Conservation (phyloP, 164 flowering plant genomes). For the Magnolia officinalis region DNA sequence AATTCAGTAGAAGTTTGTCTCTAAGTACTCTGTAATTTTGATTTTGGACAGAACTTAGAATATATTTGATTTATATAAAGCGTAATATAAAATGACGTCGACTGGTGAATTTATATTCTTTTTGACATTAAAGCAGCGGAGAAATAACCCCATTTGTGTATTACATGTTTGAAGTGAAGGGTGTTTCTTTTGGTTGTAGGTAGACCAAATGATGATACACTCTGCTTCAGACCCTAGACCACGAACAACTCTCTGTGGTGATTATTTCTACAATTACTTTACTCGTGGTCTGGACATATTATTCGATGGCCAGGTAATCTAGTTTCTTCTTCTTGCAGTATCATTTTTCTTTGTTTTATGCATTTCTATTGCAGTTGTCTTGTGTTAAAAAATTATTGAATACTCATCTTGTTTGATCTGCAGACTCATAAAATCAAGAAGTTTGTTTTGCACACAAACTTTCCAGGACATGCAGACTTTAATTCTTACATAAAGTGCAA, state of each 20-base stretch:
- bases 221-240: slow-evolving; percentile 95
- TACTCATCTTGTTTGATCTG: slow-evolving; percentile 21
- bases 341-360: not conserved
- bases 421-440: slow-evolving; percentile 95
- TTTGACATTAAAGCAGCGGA: not conserved
- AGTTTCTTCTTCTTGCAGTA: not conserved
- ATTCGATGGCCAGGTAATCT: slow-evolving; percentile 90
- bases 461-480: slow-evolving; percentile 96
- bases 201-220: slow-evolving; percentile 98
- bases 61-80: too few species aligned
- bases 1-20: too few species aligned
- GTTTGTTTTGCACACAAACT: slow-evolving; percentile 94
- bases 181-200: slow-evolving; percentile 40
- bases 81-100: too few species aligned
- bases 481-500: slow-evolving; percentile 96
- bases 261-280: slow-evolving; percentile 92
- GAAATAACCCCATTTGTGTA: not conserved
- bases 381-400: slow-evolving; percentile 3
- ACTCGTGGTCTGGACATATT: slow-evolving; percentile 91
- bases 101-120: too few species aligned
- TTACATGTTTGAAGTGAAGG: not conserved
- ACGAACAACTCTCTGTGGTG: slow-evolving; percentile 83
- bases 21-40: too few species aligned
- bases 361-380: not conserved
- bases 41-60: too few species aligned